Evolutionary conservation across 495 filamentous ascomycete species (phyloP), one percentile per base, ranked within the genome.

Genomic region (Talaromyces thailandensis): DNA sequence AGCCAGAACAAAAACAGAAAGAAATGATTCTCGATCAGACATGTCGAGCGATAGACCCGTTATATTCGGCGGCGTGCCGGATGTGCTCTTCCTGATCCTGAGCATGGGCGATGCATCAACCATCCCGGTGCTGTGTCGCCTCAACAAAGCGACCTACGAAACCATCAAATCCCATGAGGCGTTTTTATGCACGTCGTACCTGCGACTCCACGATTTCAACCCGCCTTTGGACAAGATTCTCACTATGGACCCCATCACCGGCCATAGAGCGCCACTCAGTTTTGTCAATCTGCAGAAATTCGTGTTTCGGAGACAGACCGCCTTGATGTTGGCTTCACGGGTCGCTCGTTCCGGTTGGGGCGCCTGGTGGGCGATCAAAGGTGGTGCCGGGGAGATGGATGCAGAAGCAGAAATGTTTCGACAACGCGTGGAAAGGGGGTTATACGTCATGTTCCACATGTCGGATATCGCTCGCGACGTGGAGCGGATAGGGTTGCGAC

Each of bases 21-120:
- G 59, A 61, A 25, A 61, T 61, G 59, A 50, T 16, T 9, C 16
- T 45, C 59, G 21, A 7, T 4, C 59, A 50, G 59, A 24, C 12
- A 61, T 61, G 59, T 35, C 43, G 43, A 61, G 50, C 40, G 59
- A 61, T 6, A 48, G 43, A 48, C 59, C 59, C 25, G 24, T 29
- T 52, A 65, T 66, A 24, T 69, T 73, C 52, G 70, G 70, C 28
- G 45, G 60, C 14, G 67, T 69, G 32, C 63, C 67, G 40, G 70
- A 73, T 63, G 65, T 73, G 16, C 70, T 73, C 35, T 73, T 73
- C 50, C 69, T 71, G 31, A 69, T 73, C 57, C 69, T 73, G 56
- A 70, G 66, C 63, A 62, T 66, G 58, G 65, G 66, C 12, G 70
- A 71, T 62, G 59, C 63, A 18, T 58, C 53, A 21, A 65, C 63